Conservation (phyloP, 495 filamentous ascomycete species). For the Hypoxylon lenormandii region DNA sequence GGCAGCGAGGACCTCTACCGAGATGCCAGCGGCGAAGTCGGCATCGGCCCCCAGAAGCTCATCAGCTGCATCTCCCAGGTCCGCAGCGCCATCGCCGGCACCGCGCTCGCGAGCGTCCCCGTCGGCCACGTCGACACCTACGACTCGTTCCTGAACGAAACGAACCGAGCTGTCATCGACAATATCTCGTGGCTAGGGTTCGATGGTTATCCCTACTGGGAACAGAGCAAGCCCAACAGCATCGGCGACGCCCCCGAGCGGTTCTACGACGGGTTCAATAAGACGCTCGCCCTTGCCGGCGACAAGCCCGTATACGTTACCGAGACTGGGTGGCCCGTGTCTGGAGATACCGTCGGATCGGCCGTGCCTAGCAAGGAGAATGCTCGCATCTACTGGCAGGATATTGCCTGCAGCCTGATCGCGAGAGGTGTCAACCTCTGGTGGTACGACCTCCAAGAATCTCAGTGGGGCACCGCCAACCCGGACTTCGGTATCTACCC, state of each 20-base stretch:
- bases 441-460: slow-evolving; percentile 78
- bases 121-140: slow-evolving; percentile 90
- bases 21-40: slow-evolving; percentile 68
- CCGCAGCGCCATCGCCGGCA: slow-evolving; percentile 66
- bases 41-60: slow-evolving; percentile 67
- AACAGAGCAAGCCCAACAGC: slow-evolving; percentile 72
- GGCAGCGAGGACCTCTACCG: slow-evolving; percentile 88
- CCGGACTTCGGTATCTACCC: slow-evolving; percentile 72
- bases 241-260: slow-evolving; percentile 68
- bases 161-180: slow-evolving; percentile 73
- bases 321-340: slow-evolving; percentile 84
- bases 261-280: slow-evolving; percentile 70
- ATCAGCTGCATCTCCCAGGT: slow-evolving; percentile 72
- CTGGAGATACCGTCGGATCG: slow-evolving; percentile 66
- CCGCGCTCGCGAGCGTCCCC: slow-evolving; percentile 63
- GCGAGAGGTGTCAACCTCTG: slow-evolving; percentile 73
- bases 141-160: slow-evolving; percentile 78
- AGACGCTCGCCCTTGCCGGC: slow-evolving; percentile 67
- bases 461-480: slow-evolving; percentile 63
- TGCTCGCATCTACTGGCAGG: slow-evolving; percentile 78
- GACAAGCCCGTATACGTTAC: slow-evolving; percentile 82
- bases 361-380: slow-evolving; percentile 72
- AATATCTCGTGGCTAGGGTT: slow-evolving; percentile 77
- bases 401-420: slow-evolving; percentile 73
- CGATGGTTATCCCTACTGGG: slow-evolving; percentile 76